Evolutionary conservation across 2,329 filamentous ascomycete species (phyloP), one percentile per base, ranked within the genome.

Genomic region (Sporothrix humicola): DNA sequence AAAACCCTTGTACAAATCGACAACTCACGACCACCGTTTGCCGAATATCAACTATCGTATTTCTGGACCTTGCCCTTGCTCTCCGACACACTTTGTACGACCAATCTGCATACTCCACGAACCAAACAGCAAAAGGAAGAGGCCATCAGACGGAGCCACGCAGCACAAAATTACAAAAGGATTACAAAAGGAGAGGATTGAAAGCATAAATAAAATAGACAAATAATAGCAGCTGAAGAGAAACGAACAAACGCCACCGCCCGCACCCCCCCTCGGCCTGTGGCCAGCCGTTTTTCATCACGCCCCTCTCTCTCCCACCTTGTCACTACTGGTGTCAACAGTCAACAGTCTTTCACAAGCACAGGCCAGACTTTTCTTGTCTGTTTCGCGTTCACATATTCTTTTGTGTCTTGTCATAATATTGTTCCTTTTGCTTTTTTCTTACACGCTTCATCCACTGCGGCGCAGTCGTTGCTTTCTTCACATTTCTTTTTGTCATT

Each of bases 211-310:
- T 2, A n/a, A 23, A 68, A 52, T 31, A 56, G 26, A 10, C 17
- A 8, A 37, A 37, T 37, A 37, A 1, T n/a, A 44, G 52, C 31
- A 58, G 37, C 52, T 70, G 37, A 54, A 56, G 37, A 37, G 65
- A 15, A 31, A 54, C 31, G 52, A 56, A 52, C 52, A 59, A 58
- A 70, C 68, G 37, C 50, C 68, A 69, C 26, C 66, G 17, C 15
- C 20, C 48, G 26, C 37, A 66, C 61, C 52, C 68, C 68, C 31
- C 37, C 52, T 70, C 68, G 68, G 52, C 68, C 68, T 58, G 68
- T 20, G 15, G 68, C 15, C 52, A 48, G 9, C 68, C 52, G 68
- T 46, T 46, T 56, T 44, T 37, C 66, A 42, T 44, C 66, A 69
- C 66, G 50, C 50, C 26, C 66, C 66, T 68, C 17, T 26, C 50